A percentile compares a stretch with the other conserved stretches of the same genome.
phyloP scores from a whole-genome alignment of 129 eudicot genomes.

The Rutidosis leptorrhynchoides region DNA sequence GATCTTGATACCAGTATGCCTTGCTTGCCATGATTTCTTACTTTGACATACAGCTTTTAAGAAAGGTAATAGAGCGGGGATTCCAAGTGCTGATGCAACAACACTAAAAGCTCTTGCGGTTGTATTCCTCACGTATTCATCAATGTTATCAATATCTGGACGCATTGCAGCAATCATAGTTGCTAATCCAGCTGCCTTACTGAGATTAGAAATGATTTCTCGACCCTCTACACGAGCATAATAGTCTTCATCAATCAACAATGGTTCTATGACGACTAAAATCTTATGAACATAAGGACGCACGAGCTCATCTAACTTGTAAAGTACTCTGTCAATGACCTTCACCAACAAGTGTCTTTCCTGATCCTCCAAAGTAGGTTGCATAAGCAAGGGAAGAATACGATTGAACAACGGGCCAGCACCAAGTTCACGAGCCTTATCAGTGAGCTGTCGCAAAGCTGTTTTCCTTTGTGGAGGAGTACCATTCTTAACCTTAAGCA shows the following conservation, averaged over 20 bases:
- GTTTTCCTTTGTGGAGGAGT: constrained; percentile 98
- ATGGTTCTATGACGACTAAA: constrained; percentile 85
- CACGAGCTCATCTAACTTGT: constrained; percentile 84
- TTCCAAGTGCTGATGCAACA: constrained; percentile 97
- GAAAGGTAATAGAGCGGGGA: constrained; percentile 83
- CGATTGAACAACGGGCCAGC: constrained; percentile 90
- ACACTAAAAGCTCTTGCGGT: constrained; percentile 99
- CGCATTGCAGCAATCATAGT: constrained; percentile 99
- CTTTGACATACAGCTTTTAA: constrained; percentile 96
- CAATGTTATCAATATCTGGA: constrained; percentile 93
- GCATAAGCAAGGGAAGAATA: constrained; percentile 91
- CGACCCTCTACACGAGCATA: constrained; percentile 99
- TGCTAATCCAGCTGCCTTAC: constrained; percentile 93
- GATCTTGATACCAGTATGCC: constrained; percentile 91
- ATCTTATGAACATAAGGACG: constrained; percentile 89
- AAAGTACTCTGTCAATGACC: constrained; percentile 86
- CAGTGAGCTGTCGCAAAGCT: constrained; percentile 89
- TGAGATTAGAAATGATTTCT: constrained; percentile 91
- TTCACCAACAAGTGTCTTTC: constrained; percentile 91
- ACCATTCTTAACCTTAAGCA: constrained; percentile 92
- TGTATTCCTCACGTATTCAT: constrained; percentile 90
- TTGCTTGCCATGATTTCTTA: constrained; percentile 98
- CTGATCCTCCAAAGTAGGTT: constrained; percentile 93
- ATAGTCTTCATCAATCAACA: constrained; percentile 87
- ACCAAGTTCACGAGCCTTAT: constrained; percentile 94